Evolutionary conservation across 371 early-diverging fungal species (phyloP), one percentile per base, ranked within the genome.

Genomic region (Actinomortierella ambigua): DNA sequence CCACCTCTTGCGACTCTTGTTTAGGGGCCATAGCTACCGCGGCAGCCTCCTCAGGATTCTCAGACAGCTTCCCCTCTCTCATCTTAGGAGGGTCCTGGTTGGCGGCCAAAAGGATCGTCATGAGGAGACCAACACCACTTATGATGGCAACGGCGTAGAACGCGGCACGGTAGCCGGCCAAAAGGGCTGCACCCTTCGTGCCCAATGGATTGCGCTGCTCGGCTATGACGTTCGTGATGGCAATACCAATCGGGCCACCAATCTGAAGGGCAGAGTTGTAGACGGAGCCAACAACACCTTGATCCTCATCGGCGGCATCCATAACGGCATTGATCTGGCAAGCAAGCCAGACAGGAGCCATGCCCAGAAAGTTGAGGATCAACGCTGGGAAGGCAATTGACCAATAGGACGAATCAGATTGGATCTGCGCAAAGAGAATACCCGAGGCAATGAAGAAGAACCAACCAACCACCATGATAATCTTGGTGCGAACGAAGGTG

Each of bases 311-410:
- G 2, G 17, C 24, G 17, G 68, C 68, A 44, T 67, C 68, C 9
- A 61, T 61, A n/a, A 57, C 58, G 3, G 51, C 68, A 24, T 54
- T 67, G 27, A 67, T 61, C 46, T 67, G 68, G 26, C 61, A 61
- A 20, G 50, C 53, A 50, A 67, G 57, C 68, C 68, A 67, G 8
- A 58, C 54, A 13, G 62, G 62, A 20, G 58, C 26, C 17, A 58
- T 57, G 18, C 68, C 62, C 3, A 67, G 22, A 42, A 53, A 61
- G 47, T 67, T 61, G 54, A 67, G 43, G 9, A 67, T 67, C 13
- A 67, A 27, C 11, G 68, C 68, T 7, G 68, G 61, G 55, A 67
- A 67, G 18, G 68, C 61, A n/a, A 22, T 57, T 1, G 57, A 58
- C 58, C 61, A 67, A 23, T 67, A 67, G 20, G 43, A 53, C 6